Evolutionary conservation across 176 grass and related monocot genomes (phyloP), one percentile per base, ranked within the genome.

Genomic region (Olyra latifolia): DNA sequence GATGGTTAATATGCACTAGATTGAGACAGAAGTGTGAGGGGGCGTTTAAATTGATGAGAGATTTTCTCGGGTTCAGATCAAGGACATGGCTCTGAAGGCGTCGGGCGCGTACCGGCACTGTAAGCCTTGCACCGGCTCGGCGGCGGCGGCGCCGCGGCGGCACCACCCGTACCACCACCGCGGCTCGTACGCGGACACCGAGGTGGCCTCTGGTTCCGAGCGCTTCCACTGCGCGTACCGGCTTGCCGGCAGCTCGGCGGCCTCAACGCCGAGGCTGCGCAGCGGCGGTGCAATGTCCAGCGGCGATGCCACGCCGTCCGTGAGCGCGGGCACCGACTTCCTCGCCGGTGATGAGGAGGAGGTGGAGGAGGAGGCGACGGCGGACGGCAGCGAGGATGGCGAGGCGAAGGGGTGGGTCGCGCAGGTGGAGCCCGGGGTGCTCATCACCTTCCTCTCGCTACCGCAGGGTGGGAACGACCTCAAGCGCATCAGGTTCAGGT

Each of bases 401-500:
- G 82, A 93, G 68, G 80, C 38, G 13, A 93, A 89, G 86, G 94
- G 93, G 60, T 93, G 94, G 94, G 88, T 97, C 32, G 91, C 94
- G 4, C 94, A 93, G 67, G 94, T 97, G 3, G 94, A 97, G 45
- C 91, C 94, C 22, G 94, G 94, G 4, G 91, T 97, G 73, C 88
- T 97, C 61, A 97, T 97, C 84, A 91, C 94, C 47, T 97, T 97
- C 72, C 77, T 93, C 35, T 86, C 91, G 58, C 84, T 93, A 46
- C 91, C 80, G 4, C 81, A 86, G 10, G 94, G 94, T 23, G 88
- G 94, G 12, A 97, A 97, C 73, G 83, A 93, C 49, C 88, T 97
- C 55, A 91, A 89, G 63, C 87, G 91, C 76, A 97, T 97, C 88
- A 83, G 94, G 49, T 97, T 97, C 91, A 97, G 94, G 94, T 97